Evolutionary conservation across 2,329 filamentous ascomycete genomes (phyloP), one percentile per base, ranked within the genome.

Genomic region (Ophiocordyceps unilateralis): DNA sequence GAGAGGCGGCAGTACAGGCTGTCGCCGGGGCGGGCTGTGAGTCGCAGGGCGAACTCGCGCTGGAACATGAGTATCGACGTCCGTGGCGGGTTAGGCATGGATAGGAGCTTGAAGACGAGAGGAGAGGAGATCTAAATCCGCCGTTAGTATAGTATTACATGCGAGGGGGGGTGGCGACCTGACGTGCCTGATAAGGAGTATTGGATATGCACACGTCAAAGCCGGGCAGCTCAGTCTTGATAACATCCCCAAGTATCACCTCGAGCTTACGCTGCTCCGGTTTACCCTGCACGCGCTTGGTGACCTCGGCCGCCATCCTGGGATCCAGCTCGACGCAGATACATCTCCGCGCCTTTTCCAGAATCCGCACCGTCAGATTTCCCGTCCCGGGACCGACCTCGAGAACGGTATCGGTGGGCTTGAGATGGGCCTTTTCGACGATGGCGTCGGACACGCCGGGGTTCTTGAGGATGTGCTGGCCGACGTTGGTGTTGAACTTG

Each of bases 1-100:
- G 77, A 83, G 22, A 96, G 70, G n/a, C 91, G 75, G 50, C 80
- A 87, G 68, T 95, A 96, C 9, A 96, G 75, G 43, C 86, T 75
- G 56, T 95, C 88, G 9, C 85, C 85, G 0, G 89, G 85, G 39
- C 81, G 80, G 14, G 91, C 91, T 44, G 93, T 89, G 30, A 96
- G 68, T 34, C 89, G 77, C 60, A 93, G 78, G 17, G 88, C 88
- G 55, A 95, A 95, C 64, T 96, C 89, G 56, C 87, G 78, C 67
- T 96, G 89, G 55, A 93, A 91, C 87, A 94, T 94, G 64, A 96
- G 85, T 49, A 96, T 76, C 52, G 82, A 88, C 46, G 77, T 78
- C 28, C 89, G 70, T 0, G 91, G 91, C 1, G 87, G 81, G 38
- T 86, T 86, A 5, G 76, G 78, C 49, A 89, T 78, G 23, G 83